Evolutionary conservation across 768 basidiomycete genomes (phyloP), one percentile per base, ranked within the genome.

Genomic region (Kwoniella sp.): DNA sequence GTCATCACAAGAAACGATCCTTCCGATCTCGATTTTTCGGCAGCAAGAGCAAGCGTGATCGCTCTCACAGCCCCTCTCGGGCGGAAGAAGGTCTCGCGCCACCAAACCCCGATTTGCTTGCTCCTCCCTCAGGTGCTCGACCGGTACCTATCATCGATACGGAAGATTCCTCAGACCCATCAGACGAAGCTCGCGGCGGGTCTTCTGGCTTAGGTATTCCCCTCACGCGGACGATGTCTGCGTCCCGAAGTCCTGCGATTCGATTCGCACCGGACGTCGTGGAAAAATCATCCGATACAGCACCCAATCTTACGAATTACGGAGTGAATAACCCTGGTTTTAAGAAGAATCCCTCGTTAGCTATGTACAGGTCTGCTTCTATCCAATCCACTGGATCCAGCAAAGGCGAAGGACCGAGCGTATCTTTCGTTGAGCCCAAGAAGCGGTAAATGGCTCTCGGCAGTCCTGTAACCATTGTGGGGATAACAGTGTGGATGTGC

Each of bases 201-300:
- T n/a, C n/a, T n/a, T n/a, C n/a, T 22, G 27, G 19, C 13, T 40
- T 46, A 10, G 54, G 51, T 24, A 60, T 69, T 27, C 63, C 65
- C 1, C 29, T 69, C 3, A 55, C 68, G 1, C 68, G 67, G 19
- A 64, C 69, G 17, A 37, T 60, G n/a, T 67, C 68, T n/a, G 48
- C 51, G 2, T 56, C 57, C 1, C 46, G 68, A 24, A 69, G 56
- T 36, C 51, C 62, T 4, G 67, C 71, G 2, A 70, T 79, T 13
- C 66, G 78, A 13, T 79, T 79, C 48, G 78, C 76, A 5, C 58
- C 63, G 27, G 73, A 72, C 37, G 51, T 48, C n/a, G 53, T 50
- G 15, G 63, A 66, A 4, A 47, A 58, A 37, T 73, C 71, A 2
- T 69, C 67, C 2, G 77, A 77, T n/a, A 77, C 76, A 9, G 77